Conservation (phyloP, 2,329 filamentous ascomycete genomes). For the Hypomyces rosellus region DNA sequence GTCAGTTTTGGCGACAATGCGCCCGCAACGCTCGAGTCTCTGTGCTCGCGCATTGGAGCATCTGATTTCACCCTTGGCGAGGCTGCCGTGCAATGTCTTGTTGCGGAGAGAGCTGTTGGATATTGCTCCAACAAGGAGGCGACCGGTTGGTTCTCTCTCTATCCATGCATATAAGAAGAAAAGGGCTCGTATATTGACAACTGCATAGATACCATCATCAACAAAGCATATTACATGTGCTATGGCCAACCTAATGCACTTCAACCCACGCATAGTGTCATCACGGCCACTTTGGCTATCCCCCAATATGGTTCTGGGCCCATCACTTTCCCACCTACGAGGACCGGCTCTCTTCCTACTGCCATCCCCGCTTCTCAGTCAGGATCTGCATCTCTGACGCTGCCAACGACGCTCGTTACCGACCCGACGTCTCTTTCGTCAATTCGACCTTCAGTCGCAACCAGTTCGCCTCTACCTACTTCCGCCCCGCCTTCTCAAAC, state of each 20-base stretch:
- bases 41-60: constrained; percentile 54
- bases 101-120: constrained; percentile 43
- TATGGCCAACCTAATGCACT: constrained; percentile 41
- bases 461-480: background rate
- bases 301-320: constrained; percentile 6
- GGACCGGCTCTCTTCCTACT: background rate
- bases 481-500: background rate
- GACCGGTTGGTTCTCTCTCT: constrained; percentile 21
- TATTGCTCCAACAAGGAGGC: constrained; percentile 45
- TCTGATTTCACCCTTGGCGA: constrained; percentile 67
- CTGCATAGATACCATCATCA: constrained; percentile 32
- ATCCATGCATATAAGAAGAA: background rate
- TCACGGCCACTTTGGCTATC: constrained; percentile 45
- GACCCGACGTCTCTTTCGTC: constrained; percentile 18
- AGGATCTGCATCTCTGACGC: constrained; percentile 3
- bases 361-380: background rate
- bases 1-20: constrained; percentile 52
- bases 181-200: constrained; percentile 13
- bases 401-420: constrained; percentile 24
- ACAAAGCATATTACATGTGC: constrained; percentile 55
- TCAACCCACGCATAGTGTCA: constrained; percentile 50
- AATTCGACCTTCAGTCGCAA: background rate
- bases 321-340: constrained; percentile 8
- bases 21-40: constrained; percentile 49
- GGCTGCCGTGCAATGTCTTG: constrained; percentile 61